Evolutionary conservation across 805 yeast species (phyloP), one percentile per base, ranked within the genome.

Genomic region (Jamesozyma piceae): DNA sequence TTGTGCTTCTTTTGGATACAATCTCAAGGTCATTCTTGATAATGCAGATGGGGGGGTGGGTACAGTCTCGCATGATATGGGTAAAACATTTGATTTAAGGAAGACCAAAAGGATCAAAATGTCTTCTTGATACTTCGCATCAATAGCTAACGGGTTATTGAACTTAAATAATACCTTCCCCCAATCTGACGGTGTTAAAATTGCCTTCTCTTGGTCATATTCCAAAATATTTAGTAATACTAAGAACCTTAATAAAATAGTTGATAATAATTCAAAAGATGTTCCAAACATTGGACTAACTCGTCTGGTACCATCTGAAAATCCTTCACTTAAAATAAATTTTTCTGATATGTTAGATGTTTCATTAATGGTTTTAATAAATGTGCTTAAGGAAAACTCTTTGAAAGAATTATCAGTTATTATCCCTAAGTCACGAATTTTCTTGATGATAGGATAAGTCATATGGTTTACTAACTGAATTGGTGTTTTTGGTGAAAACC

Each of bases 251-350:
- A 74, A 60, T 10, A 75, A 54, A 10, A 74, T 65, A 2, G 84
- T 79, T 3, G 80, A 65, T 20, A 82, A 60, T 9, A 80, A 55
- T 53, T 82, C 88, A 43, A 68, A 67, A 38, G 68, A 62, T 1
- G 72, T 55, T 5, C 61, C 62, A 32, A 79, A 53, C 29, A 60
- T 63, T 20, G 3, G 17, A 9, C 3, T 19, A 15, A 13, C 15
- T 4, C 4, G 11, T 17, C 3, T 19, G 11, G 5, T 9, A 20
- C 15, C 24, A 6, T 15, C 6, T 6, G 24, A 20, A 3, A 31
- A 4, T 5, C 10, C 19, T 4, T 11, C 9, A n/a, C 5, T 5
- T 4, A 11, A 31, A 53, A 64, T 49, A 53, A 63, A 43, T 44
- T 55, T 45, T 53, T 52, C 48, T 47, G 62, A 47, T 49, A 72